A percentile compares a stretch with the other conserved stretches of the same genome.
phyloP scores from a whole-genome alignment of 805 yeast genomes.

The Saccharomycopsis guyanensis region DNA sequence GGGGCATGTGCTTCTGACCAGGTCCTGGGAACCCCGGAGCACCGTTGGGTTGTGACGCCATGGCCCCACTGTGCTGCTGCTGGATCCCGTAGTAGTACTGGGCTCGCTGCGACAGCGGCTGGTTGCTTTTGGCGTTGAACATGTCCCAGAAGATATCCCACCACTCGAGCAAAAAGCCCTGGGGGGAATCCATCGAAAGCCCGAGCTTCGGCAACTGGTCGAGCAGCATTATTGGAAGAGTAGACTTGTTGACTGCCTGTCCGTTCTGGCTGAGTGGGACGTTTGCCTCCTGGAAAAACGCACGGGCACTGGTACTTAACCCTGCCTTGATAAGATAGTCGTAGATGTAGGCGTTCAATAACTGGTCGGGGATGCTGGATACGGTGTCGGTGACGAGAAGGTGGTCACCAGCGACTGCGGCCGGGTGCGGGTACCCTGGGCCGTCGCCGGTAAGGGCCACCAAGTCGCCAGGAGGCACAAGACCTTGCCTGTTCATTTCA shows the following conservation, averaged over 20 bases:
- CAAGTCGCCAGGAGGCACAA: not conserved
- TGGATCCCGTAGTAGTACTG: slow-evolving; percentile 30
- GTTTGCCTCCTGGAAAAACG: slow-evolving; percentile 72
- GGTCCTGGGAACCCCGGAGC: not conserved
- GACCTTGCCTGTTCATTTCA: not conserved
- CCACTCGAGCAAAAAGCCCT: slow-evolving; percentile 87
- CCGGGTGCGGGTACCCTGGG: not conserved
- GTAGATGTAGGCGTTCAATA: slow-evolving; percentile 73
- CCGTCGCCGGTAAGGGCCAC: no score
- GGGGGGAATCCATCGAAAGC: slow-evolving; percentile 72
- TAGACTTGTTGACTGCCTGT: slow-evolving; percentile 26
- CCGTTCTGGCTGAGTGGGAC: slow-evolving; percentile 38
- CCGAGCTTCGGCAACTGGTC: slow-evolving; percentile 41
- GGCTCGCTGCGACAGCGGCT: slow-evolving; percentile 32
- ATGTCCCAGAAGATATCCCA: slow-evolving; percentile 96
- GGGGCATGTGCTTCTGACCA: slow-evolving; percentile 25
- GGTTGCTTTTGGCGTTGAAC: slow-evolving; percentile 63
- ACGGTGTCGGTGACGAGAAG: slow-evolving; percentile 12
- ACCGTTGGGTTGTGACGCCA: not conserved
- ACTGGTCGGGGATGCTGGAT: slow-evolving; percentile 11
- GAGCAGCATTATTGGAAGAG: slow-evolving; percentile 16
- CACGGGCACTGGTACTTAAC: slow-evolving; percentile 61
- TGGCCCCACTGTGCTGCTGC: slow-evolving; percentile 11
- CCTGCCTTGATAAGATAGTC: slow-evolving; percentile 76
- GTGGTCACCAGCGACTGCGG: not conserved